phyloP scores from a whole-genome alignment of 1,139 yeast genomes.

The Lizanozyma gosingica region DNA sequence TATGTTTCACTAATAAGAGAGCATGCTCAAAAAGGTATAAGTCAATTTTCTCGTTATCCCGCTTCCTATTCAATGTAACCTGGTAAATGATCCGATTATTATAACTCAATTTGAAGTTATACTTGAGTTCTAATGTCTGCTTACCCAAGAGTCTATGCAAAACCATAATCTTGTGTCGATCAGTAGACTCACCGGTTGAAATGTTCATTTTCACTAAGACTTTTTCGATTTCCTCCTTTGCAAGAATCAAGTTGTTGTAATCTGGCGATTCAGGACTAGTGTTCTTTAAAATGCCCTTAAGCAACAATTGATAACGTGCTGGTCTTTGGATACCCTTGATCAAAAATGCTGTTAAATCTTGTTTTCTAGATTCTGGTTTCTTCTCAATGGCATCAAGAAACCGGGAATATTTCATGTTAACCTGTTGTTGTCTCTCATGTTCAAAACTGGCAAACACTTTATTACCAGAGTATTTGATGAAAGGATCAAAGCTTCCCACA shows the following conservation, averaged over 20 bases:
- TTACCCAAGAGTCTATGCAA: slow-evolving; percentile 76
- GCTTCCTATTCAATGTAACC: slow-evolving; percentile 56
- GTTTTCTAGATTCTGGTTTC: slow-evolving; percentile 80
- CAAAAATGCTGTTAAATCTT: slow-evolving; percentile 85
- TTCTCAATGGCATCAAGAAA: slow-evolving; percentile 89
- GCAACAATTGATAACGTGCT: slow-evolving; percentile 82
- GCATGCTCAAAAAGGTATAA: slow-evolving; percentile 87
- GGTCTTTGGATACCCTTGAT: slow-evolving; percentile 96
- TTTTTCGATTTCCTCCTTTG: slow-evolving; percentile 67
- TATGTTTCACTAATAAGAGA: slow-evolving; percentile 74
- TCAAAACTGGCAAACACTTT: slow-evolving; percentile 94
- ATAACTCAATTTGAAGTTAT: slow-evolving; percentile 63
- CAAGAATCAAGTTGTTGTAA: slow-evolving; percentile 58
- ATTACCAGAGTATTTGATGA: slow-evolving; percentile 89
- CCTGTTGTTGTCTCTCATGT: slow-evolving; percentile 88
- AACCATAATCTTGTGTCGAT: slow-evolving; percentile 81
- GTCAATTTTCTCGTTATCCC: slow-evolving; percentile 74
- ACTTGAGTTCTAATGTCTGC: slow-evolving; percentile 57
- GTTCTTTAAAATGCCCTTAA: slow-evolving; percentile 75
- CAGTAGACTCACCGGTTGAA: slow-evolving; percentile 92
- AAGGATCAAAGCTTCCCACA: slow-evolving; percentile 85
- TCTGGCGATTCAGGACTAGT: slow-evolving; percentile 74
- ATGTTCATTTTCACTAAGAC: slow-evolving; percentile 74
- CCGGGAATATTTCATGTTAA: slow-evolving; percentile 81
- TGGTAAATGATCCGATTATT: slow-evolving; percentile 77